Base-by-base conservation (phyloP, 192 early-diverging fungal genomes). In the Entomortierella beljakovae region DNA sequence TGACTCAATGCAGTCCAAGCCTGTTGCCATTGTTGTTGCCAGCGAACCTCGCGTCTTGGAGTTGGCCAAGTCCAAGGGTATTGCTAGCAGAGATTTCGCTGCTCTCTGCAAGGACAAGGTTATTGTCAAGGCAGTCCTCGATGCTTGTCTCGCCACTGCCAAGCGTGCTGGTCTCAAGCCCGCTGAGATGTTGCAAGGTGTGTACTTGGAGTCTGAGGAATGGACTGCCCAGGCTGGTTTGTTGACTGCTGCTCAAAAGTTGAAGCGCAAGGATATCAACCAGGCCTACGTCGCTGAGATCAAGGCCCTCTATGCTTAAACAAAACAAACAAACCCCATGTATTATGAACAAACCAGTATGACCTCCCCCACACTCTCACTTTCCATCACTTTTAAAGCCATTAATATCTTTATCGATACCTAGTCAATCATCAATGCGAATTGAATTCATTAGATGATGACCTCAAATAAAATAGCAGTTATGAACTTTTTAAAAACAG, bases 201-300 rank as follows among this genome's bases (percentile, higher is more conserved):
- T 98, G 23, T 82, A 84, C 34, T 57, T 99, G 42, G 86, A 84
- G 54, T 59, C 72, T 3, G 95, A 94, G 46, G 90, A 95, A 73
- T 99, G 98, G 98, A 97, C 95, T 6, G 88, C 95, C 18, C 89
- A 97, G 84, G 94, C 92, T 83, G 90, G 88, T 10, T 70, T 92
- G 66, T 81, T 95, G 83, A 99, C 98, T n/a, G 94, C 98, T 25
- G 96, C 96, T n/a, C 92, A 92, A 82, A 98, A 98, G 84, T 77
- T 98, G 54, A 92, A 96, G 56, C 90, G 97, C 34, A 88, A 87
- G 31, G 94, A 88, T 46, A 92, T 99, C 51, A 82, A 84, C 59
- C 83, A 90, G 57, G 80, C 74, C 25, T 93, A 94, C 80, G 85
- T 88, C 57, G 15, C 50, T 5, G 60, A 93, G 70, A 81, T 96